These are phyloP conservation scores for Vitis hybrid DNA, from an alignment of 177 flowering plant genomes.

Conservation along the genomic window DNA sequence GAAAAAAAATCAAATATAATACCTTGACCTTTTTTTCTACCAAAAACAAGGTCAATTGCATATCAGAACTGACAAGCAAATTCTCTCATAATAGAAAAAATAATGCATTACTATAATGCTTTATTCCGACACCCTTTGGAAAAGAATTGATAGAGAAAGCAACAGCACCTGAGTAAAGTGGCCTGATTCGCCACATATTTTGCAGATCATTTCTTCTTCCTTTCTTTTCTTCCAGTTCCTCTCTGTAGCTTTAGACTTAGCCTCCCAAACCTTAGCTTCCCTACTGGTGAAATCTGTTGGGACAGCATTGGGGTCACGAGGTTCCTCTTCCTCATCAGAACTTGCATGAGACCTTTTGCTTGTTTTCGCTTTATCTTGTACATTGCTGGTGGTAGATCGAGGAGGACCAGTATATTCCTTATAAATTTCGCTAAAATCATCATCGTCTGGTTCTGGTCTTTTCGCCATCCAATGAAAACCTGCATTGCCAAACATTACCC, in stretches of 20 bases:
- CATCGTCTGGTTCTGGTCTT: slow-evolving; percentile 62
- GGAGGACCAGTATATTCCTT: slow-evolving; percentile 81
- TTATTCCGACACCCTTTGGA: too few relatives aligned
- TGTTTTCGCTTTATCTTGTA: slow-evolving; percentile 33
- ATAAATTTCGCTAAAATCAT: slow-evolving; percentile 72
- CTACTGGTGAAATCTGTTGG: slow-evolving; percentile 88
- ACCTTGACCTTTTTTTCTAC: too few relatives aligned
- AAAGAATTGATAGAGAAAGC: neutral
- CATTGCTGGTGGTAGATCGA: slow-evolving; percentile 24
- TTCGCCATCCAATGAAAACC: slow-evolving; percentile 33
- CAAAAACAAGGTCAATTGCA: too few relatives aligned
- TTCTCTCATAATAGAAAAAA: too few relatives aligned
- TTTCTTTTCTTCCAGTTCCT: slow-evolving; percentile 84
- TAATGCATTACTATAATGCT: too few relatives aligned
- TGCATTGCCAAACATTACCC: neutral
- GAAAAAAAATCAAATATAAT: too few relatives aligned
- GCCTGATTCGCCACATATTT: slow-evolving; percentile 78
- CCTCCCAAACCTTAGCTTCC: slow-evolving; percentile 88
- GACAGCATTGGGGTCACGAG: slow-evolving; percentile 77
- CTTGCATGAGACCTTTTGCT: slow-evolving; percentile 49
- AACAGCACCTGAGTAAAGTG: slow-evolving; percentile 76
- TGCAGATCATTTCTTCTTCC: slow-evolving; percentile 86
- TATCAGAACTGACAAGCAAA: too few relatives aligned
- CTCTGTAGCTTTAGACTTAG: slow-evolving; percentile 84
- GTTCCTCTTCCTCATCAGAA: slow-evolving; percentile 67